phyloP scores from a whole-genome alignment of 2,329 filamentous ascomycete genomes.

The Stagonosporopsis cucurbitacearum region DNA sequence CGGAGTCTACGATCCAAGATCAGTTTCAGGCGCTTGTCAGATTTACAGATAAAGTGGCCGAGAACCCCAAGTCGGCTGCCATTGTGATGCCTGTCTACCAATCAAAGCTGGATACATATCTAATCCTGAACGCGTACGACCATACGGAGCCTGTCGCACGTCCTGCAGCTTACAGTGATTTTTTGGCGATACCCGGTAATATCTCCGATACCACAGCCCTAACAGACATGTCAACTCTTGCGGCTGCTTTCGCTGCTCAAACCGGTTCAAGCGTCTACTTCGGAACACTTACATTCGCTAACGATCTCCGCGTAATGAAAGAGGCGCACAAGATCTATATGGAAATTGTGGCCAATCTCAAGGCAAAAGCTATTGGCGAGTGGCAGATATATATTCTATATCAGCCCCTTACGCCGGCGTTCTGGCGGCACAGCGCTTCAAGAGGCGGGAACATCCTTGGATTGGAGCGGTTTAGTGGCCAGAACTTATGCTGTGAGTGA shows the following conservation, averaged over 20 bases:
- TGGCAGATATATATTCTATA: slow-evolving; percentile 45
- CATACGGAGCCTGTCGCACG: slow-evolving; percentile 27
- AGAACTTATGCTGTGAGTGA: slow-evolving; percentile 27
- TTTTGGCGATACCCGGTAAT: slow-evolving; percentile 33
- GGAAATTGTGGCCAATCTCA: slow-evolving; percentile 46
- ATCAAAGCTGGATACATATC: slow-evolving; percentile 17
- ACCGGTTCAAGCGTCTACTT: slow-evolving; percentile 30
- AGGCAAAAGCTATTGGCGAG: slow-evolving; percentile 36
- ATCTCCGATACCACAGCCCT: slow-evolving; percentile 31
- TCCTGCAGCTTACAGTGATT: slow-evolving; percentile 31
- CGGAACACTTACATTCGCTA: slow-evolving; percentile 40
- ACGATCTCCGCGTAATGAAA: slow-evolving; percentile 45
- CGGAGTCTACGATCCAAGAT: slow-evolving; percentile 21
- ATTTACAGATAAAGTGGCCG: slow-evolving; percentile 27
- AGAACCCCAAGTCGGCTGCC: slow-evolving; percentile 24
- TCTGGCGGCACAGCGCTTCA: slow-evolving; percentile 41
- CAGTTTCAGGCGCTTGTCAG: slow-evolving; percentile 33
- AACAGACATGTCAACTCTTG: slow-evolving; percentile 34
- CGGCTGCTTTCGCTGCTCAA: slow-evolving; percentile 24
- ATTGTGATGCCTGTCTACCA: slow-evolving; percentile 32
- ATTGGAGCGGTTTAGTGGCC: slow-evolving; percentile 33
- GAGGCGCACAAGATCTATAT: slow-evolving; percentile 51
- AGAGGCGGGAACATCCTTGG: slow-evolving; percentile 53
- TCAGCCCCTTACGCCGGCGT: slow-evolving; percentile 51
- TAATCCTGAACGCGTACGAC: slow-evolving; percentile 33